Evolutionary conservation across 2,329 filamentous ascomycete genomes (phyloP).

Genomic region (Hypoxylon sp.): DNA sequence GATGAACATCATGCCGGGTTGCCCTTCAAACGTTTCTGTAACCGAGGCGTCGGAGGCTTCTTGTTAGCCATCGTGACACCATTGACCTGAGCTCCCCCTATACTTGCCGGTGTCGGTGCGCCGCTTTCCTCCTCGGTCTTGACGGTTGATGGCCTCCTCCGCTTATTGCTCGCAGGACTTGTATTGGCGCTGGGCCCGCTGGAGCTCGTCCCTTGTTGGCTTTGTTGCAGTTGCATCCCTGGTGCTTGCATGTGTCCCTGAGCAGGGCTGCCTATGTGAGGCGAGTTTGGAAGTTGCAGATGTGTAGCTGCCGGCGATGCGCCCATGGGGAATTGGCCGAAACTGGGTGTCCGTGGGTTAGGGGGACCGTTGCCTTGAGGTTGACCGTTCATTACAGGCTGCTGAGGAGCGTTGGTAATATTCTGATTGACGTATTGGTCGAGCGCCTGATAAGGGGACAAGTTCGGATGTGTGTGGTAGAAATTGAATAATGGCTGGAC

Average conservation of each 20-base stretch:
- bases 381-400: slow-evolving; percentile 64
- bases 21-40: slow-evolving; percentile 68
- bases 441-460: slow-evolving; percentile 71
- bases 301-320: slow-evolving; percentile 73
- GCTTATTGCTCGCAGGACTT: slow-evolving; percentile 73
- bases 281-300: slow-evolving; percentile 73
- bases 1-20: slow-evolving; percentile 54
- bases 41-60: slow-evolving; percentile 71
- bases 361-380: slow-evolving; percentile 59
- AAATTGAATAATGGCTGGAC: slow-evolving; percentile 69
- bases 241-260: slow-evolving; percentile 75
- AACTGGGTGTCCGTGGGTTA: slow-evolving; percentile 68
- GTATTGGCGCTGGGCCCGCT: slow-evolving; percentile 78
- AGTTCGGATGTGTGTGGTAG: slow-evolving; percentile 67
- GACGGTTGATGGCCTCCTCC: slow-evolving; percentile 69
- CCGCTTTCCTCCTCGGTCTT: slow-evolving; percentile 70
- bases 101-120: slow-evolving; percentile 64
- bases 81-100: slow-evolving; percentile 64
- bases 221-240: slow-evolving; percentile 76
- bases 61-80: slow-evolving; percentile 63
- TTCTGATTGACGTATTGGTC: slow-evolving; percentile 70
- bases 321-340: slow-evolving; percentile 71
- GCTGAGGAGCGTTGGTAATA: slow-evolving; percentile 59
- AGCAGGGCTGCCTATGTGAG: slow-evolving; percentile 73
- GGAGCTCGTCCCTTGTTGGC: slow-evolving; percentile 77